Conservation (phyloP, 2,329 filamentous ascomycete species). For the Ophiostoma angusticollis region DNA sequence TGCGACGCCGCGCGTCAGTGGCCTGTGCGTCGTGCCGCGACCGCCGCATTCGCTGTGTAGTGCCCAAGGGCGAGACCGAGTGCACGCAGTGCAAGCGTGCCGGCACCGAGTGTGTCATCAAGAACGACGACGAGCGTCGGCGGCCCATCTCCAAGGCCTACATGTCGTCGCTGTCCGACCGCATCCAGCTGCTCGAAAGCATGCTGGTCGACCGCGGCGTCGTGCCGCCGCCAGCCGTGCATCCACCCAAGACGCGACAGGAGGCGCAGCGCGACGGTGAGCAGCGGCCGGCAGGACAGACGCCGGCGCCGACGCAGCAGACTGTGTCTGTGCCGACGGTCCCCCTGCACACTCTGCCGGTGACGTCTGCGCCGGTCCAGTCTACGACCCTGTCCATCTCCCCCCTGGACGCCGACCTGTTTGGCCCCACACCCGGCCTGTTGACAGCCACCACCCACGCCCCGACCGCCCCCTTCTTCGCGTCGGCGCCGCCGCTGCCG, state of each 20-base stretch:
- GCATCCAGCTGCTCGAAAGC: constrained; percentile 37
- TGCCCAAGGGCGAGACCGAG: constrained; percentile 35
- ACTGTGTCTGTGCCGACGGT: no score
- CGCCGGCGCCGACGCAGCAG: not conserved
- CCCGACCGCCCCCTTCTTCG: not conserved
- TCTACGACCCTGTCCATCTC: not conserved
- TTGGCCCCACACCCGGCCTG: constrained; percentile 1
- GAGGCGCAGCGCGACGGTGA: constrained; percentile 20
- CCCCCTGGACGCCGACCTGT: no score
- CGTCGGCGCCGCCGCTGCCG: not conserved
- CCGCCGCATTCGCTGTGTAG: constrained; percentile 35
- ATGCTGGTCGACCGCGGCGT: constrained; percentile 38
- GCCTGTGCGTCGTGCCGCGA: constrained; percentile 42
- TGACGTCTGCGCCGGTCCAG: no score
- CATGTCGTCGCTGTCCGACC: constrained; percentile 42
- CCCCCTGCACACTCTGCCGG: no score
- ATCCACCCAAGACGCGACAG: constrained; percentile 39
- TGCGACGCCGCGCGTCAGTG: constrained; percentile 37
- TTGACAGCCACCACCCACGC: constrained; percentile 2
- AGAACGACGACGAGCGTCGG: constrained; percentile 43
- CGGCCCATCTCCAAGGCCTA: constrained; percentile 47
- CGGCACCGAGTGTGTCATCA: constrained; percentile 40
- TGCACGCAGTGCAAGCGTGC: constrained; percentile 41
- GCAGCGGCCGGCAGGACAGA: not conserved
- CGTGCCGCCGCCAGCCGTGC: constrained; percentile 34